Conservation (phyloP, 768 basidiomycete species). For the Mycena latifolia region DNA sequence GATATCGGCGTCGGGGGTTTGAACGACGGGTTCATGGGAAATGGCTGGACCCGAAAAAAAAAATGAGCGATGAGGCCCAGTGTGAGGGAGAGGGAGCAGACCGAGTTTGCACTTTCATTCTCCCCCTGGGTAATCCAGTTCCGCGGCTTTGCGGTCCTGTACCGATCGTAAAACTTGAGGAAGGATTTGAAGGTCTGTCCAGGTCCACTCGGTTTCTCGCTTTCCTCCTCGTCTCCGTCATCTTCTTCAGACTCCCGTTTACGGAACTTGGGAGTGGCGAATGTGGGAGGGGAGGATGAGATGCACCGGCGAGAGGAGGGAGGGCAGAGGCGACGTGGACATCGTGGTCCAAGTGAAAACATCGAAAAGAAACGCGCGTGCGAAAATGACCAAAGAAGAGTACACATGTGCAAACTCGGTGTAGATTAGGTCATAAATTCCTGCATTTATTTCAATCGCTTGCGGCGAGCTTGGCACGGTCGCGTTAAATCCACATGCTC, state of each 20-base stretch:
- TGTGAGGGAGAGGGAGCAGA: constrained; percentile 41
- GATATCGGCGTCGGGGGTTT: constrained; percentile 84
- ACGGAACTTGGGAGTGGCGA: neutral
- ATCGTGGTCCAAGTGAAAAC: constrained; percentile 29
- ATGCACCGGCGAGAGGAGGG: constrained; percentile 9
- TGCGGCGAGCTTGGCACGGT: no score
- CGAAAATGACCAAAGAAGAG: neutral
- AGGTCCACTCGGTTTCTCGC: constrained; percentile 31
- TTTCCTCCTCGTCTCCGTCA: constrained; percentile 12
- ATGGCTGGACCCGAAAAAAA: constrained; percentile 76
- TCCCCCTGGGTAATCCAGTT: constrained; percentile 69
- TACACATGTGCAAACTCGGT: neutral
- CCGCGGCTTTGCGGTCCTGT: constrained; percentile 58
- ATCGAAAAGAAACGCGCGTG: constrained; percentile 14
- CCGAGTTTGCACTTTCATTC: neutral
- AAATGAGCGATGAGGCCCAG: constrained; percentile 23
- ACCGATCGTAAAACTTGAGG: constrained; percentile 52
- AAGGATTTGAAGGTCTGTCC: constrained; percentile 30
- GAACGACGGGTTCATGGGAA: constrained; percentile 88
- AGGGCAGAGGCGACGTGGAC: constrained; percentile 14
- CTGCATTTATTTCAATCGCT: no score
- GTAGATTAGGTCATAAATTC: no score
- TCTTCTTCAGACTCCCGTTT: neutral
- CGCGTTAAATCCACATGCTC: no score
- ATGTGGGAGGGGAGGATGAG: constrained; percentile 9